A percentile compares a stretch with the other conserved stretches of the same genome.
Conservation (phyloP, 2,329 filamentous ascomycete genomes). For the Didymella exigua region DNA sequence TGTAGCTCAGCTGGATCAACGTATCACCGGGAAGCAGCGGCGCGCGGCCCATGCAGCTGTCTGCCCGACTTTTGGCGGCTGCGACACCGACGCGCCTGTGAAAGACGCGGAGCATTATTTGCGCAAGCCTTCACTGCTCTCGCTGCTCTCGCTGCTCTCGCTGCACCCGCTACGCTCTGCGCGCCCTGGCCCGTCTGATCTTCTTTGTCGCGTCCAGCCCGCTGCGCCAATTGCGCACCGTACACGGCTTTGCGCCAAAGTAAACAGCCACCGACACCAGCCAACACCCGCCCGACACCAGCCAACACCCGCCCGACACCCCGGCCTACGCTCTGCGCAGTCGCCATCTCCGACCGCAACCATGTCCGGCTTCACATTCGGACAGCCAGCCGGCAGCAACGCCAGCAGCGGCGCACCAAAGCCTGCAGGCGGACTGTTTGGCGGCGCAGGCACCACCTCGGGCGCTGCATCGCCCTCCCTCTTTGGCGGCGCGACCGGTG, state of each 20-base stretch:
- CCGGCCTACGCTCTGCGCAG: not conserved
- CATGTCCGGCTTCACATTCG: constrained; percentile 46
- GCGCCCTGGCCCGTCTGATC: constrained; percentile 1
- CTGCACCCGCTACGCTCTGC: constrained; percentile 1
- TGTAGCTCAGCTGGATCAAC: constrained; percentile 28
- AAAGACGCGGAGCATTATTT: constrained; percentile 17
- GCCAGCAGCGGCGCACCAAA: constrained; percentile 33
- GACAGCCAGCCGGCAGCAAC: constrained; percentile 23
- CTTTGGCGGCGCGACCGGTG: constrained; percentile 33
- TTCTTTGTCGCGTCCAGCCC: not conserved
- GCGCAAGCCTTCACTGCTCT: constrained; percentile 14
- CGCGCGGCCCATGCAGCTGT: constrained; percentile 29
- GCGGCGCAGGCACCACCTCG: constrained; percentile 28
- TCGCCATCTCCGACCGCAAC: constrained; percentile 17
- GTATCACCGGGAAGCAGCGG: constrained; percentile 28
- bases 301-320: not conserved
- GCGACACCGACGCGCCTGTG: constrained; percentile 30
- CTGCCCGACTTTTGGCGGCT: constrained; percentile 39
- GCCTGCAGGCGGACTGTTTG: constrained; percentile 37
- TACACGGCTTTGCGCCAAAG: not conserved
- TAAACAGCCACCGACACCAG: constrained; percentile 27
- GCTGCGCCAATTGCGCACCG: constrained; percentile 10
- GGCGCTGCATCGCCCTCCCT: constrained; percentile 32
- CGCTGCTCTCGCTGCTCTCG: not conserved
- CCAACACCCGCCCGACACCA: too few relatives aligned